Evolutionary conservation across 495 filamentous ascomycete species (phyloP).

Genomic region (Acidiella bohemica): DNA sequence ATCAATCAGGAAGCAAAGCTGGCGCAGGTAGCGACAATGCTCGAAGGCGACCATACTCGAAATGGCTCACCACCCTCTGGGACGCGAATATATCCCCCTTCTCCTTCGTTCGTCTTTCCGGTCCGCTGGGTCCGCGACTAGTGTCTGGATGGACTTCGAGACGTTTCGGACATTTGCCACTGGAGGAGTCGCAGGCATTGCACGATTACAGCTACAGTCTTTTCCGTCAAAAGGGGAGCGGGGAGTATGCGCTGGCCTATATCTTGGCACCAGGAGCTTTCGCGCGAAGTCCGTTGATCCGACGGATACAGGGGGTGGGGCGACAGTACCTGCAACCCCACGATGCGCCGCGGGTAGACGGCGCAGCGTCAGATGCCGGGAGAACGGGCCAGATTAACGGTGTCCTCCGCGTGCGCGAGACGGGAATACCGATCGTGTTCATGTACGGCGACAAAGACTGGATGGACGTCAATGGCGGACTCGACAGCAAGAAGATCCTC

Average conservation of each 20-base stretch:
- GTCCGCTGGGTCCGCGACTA: slow-evolving; percentile 81
- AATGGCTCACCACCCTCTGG: slow-evolving; percentile 87
- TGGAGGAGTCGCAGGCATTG: slow-evolving; percentile 67
- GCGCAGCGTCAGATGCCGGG: background rate
- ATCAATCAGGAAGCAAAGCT: slow-evolving; percentile 42
- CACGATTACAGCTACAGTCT: slow-evolving; percentile 89
- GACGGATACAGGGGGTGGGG: slow-evolving; percentile 74
- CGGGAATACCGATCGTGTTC: slow-evolving; percentile 70
- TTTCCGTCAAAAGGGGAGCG: slow-evolving; percentile 84
- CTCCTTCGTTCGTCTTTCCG: slow-evolving; percentile 72
- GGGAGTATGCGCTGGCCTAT: slow-evolving; percentile 88
- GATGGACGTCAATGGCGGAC: slow-evolving; percentile 90
- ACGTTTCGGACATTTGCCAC: slow-evolving; percentile 75
- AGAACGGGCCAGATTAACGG: background rate
- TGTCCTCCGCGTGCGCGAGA: slow-evolving; percentile 37
- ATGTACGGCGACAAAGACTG: slow-evolving; percentile 97
- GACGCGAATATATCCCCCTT: slow-evolving; percentile 96
- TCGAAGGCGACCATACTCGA: slow-evolving; percentile 53
- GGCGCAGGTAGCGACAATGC: slow-evolving; percentile 18
- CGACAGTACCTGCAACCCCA: slow-evolving; percentile 32
- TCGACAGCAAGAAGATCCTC: slow-evolving; percentile 66
- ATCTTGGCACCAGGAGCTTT: slow-evolving; percentile 88
- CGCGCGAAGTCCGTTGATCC: slow-evolving; percentile 75
- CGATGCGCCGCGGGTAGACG: slow-evolving; percentile 17
- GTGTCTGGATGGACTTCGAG: slow-evolving; percentile 91